Evolutionary conservation across 495 filamentous ascomycete species (phyloP), one percentile per base, ranked within the genome.

Genomic region (Symbiotaphrina buchneri): DNA sequence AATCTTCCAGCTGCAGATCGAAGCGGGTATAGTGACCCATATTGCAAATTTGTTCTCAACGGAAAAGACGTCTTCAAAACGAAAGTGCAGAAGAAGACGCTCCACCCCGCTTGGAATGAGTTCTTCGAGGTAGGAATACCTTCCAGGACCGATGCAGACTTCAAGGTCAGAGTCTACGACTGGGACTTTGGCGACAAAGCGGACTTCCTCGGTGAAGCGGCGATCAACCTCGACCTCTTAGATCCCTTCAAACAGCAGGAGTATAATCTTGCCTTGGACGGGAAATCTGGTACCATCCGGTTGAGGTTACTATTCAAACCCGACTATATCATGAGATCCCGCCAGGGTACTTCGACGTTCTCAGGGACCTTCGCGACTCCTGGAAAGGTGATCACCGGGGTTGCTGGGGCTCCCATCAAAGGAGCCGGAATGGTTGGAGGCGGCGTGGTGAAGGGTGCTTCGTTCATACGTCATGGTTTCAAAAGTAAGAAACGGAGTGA

Each of bases 11-110:
- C 85, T 7, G 83, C 81, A 28, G 87, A 99, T 45, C 73, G 84
- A 18, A 99, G 95, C 47, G 87, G 87, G 24, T 91, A 71, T 60
- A 91, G 80, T 44, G 87, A 99, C 42, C 87, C 87, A 3, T 99
- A 79, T 57, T 90, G 79, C 62, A 90, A 87, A 41, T 95, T 99
- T 49, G 66, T 72, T 38, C 59, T 95, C 30, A 78, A 83, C 44
- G 84, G 71, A 24, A 70, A 82, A 44, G 71, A 79, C 21, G 60
- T 99, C 10, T 75, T 73, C 63, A 95, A 95, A 56, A 90, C 83
- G 22, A 81, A 92, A 50, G 68, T 71, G 3, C 76, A 85, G 46
- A 94, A 95, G 68, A 99, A 95, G 63, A 94, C 85, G 0, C 62
- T 95, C 7, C 72, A 85, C 38, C 87, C 87, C 6, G 64, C 71